Base-by-base conservation (phyloP, 1,284 basidiomycete species). In the Pyrrhoderma noxium region DNA sequence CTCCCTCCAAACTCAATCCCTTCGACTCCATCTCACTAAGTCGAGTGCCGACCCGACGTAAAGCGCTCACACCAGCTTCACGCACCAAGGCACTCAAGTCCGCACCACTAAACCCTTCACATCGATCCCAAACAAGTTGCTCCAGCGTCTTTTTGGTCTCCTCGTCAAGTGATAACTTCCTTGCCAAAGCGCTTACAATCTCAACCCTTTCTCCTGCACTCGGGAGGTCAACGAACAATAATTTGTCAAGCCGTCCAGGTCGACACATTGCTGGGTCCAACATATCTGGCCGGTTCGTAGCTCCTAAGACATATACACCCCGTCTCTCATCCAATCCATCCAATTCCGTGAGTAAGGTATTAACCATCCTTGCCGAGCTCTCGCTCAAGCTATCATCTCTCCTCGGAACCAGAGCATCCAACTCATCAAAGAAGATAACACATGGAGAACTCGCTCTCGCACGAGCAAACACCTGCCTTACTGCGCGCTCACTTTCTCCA, bases 211-310 rank as follows among this genome's bases (percentile, higher is more conserved):
- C 95, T 11, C 72, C 65, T 0, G 84, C 59, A 0, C 74, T 72
- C 1, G 95, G 95, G 1, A 98, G 73, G 65, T 98, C 95, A 59
- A 99, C 94, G 63, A 97, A 99, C 23, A 99, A 77, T 5, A 98
- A 77, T 67, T 97, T 98, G 73, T 99, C 95, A 11, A 99, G 77
- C 2, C 95, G 81, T 0, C 95, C 95, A 0, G 95, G 95, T 14
- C 94, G 86, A 51, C 93, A 92, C 94, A 98, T 97, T 3, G 95
- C 95, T 0, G 95, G 95, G 64, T 98, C 95, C 57, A 98, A 93
- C 83, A 98, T 97, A 70, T 98, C 95, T 0, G 95, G 95, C n/a
- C 95, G 76, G 68, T 99, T 98, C 3, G 95, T 99, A 1, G 95
- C 95, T 0, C 88, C 95, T 58, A 98, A 93, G 22, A 98, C 93